Evolutionary conservation across 2,329 filamentous ascomycete species (phyloP), one percentile per base, ranked within the genome.

Genomic region (Pseudodiploospora longispora): DNA sequence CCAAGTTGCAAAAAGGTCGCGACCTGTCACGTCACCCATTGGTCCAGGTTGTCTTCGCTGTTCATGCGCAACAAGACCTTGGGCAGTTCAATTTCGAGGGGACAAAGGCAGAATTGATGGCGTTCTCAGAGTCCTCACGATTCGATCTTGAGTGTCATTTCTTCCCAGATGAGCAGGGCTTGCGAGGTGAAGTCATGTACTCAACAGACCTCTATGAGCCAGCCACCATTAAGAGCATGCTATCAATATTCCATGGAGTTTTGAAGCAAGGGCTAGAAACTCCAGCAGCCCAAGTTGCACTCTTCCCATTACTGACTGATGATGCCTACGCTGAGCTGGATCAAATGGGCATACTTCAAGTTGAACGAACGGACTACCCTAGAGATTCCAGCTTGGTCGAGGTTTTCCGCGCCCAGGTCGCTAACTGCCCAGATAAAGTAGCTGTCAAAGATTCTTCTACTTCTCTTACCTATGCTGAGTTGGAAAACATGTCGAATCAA

Each of bases 121-220:
- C 35, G 2, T 35, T 37, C 6, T 34, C 40, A 4, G 33, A 38
- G 2, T 47, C 50, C 3, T 47, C 56, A 0, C 36, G 54, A 10
- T 56, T 55, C 10, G 56, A 59, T 8, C 10, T 58, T 2, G 56
- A 59, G 40, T 55, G 58, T 0, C 56, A 58, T 30, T 27, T 59
- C 1, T 55, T 50, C 31, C 55, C 56, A 6, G 48, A 53, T 31
- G 34, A 50, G 0, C 31, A 41, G 5, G 27, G 30, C 0, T 44
- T 59, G 0, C 43, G 36, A 2, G 54, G 56, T 0, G 38, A 42
- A 3, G 31, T 49, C 5, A 28, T 54, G 4, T 59, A 47, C 30
- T 48, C 57, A 0, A 47, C 48, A 4, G 56, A 59, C 9, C 42
- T 59, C 0, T 59, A 50, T 10, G 43, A 52, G 4, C 9, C 47